Evolutionary conservation across 176 grass and related monocot species (phyloP).

Genomic region (Aegilops sharonensis): DNA sequence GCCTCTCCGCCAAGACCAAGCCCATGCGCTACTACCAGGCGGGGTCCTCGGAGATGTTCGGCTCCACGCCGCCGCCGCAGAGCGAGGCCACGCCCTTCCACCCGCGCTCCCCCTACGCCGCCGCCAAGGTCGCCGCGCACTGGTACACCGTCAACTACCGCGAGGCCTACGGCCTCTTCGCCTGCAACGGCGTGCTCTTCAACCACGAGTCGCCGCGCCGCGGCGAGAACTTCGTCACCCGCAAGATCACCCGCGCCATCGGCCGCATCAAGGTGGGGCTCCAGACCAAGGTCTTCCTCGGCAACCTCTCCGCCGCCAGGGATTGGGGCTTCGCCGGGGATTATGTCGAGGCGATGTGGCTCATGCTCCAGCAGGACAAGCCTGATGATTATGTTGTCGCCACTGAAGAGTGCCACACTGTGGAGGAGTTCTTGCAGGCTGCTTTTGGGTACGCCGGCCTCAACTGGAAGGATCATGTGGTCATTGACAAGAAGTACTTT

Average conservation of each 20-base stretch:
- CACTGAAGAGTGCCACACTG: slow-evolving; percentile 79
- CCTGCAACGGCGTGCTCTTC: slow-evolving; percentile 99
- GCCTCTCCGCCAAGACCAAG: slow-evolving; percentile 46
- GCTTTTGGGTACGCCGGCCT: slow-evolving; percentile 76
- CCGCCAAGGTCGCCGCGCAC: slow-evolving; percentile 93
- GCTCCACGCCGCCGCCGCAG: slow-evolving; percentile 93
- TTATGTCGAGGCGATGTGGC: slow-evolving; percentile 99
- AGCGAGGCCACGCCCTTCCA: slow-evolving; percentile 77
- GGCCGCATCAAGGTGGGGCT: slow-evolving; percentile 88
- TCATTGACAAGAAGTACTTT: slow-evolving; percentile 92
- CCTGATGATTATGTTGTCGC: slow-evolving; percentile 86
- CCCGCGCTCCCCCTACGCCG: slow-evolving; percentile 86
- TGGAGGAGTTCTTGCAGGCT: slow-evolving; percentile 83
- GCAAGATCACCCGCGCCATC: slow-evolving; percentile 96
- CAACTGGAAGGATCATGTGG: slow-evolving; percentile 92
- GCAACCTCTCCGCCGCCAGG: slow-evolving; percentile 81
- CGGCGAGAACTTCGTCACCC: slow-evolving; percentile 98
- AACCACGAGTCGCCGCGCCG: slow-evolving; percentile 97
- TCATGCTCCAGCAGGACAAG: slow-evolving; percentile 93
- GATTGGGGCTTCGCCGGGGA: slow-evolving; percentile 98
- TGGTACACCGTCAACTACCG: slow-evolving; percentile 99
- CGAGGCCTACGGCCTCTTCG: slow-evolving; percentile 87
- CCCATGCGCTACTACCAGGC: slow-evolving; percentile 91
- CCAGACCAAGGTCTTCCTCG: slow-evolving; percentile 96
- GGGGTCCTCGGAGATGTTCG: slow-evolving; percentile 96